Evolutionary conservation across 164 flowering plant species (phyloP).

Genomic region (Vitis labrusca): DNA sequence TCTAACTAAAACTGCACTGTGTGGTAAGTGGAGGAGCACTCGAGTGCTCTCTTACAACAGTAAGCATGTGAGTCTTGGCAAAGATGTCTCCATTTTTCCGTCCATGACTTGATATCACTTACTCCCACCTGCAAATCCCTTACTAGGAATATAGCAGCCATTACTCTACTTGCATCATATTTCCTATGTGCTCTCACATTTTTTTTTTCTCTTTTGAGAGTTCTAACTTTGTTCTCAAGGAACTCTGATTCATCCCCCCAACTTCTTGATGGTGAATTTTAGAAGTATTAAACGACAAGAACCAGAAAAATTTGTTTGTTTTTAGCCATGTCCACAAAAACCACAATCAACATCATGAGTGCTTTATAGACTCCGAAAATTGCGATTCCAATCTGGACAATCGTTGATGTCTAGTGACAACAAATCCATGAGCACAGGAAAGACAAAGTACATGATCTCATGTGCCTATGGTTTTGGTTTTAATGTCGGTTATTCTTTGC

Average conservation of each 20-base stretch:
- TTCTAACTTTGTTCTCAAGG: background rate
- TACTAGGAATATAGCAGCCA: background rate
- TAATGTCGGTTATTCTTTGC: no score
- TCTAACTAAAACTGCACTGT: background rate
- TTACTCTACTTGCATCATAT: background rate
- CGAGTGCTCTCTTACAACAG: slow-evolving; percentile 11
- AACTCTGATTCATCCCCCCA: background rate
- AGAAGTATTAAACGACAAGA: background rate
- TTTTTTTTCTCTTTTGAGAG: background rate
- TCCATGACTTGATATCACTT: slow-evolving; percentile 32
- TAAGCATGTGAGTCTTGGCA: slow-evolving; percentile 22
- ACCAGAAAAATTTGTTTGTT: background rate
- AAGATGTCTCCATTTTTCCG: slow-evolving; percentile 23
- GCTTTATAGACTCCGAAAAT: slow-evolving; percentile 1
- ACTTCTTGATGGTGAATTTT: background rate
- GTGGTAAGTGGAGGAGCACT: slow-evolving; percentile 32
- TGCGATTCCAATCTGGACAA: slow-evolving; percentile 12
- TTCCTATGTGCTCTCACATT: background rate
- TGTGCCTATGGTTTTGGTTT: background rate
- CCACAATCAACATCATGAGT: background rate
- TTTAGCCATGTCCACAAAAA: background rate
- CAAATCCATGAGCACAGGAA: background rate
- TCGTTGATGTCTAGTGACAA: background rate
- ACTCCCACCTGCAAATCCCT: slow-evolving; percentile 10
- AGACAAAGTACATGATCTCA: background rate